phyloP scores from a whole-genome alignment of 192 early-diverging fungal species.

The Diversispora epigaea region DNA sequence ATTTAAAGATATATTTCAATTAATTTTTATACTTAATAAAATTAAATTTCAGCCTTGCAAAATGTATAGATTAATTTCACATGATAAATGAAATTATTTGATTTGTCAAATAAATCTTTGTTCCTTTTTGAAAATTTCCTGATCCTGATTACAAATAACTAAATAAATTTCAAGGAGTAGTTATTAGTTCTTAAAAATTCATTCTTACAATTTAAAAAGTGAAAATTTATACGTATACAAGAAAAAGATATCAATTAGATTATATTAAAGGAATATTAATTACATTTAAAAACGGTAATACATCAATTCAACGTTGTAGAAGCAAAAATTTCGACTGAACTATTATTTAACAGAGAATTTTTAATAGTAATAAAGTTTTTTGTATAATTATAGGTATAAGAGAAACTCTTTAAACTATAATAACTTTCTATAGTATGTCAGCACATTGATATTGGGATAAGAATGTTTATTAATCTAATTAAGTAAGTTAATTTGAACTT shows the following conservation, averaged over 20 bases:
- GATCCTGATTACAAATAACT: too few species aligned
- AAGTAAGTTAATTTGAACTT: not conserved
- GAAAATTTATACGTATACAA: not conserved
- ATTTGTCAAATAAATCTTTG: too few species aligned
- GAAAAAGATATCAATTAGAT: not conserved
- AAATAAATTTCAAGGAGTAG: not conserved
- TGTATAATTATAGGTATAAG: not conserved
- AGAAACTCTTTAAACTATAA: not conserved
- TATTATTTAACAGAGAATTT: not conserved
- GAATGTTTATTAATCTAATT: not conserved
- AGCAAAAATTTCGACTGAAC: not conserved
- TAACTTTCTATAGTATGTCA: not conserved
- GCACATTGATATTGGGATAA: not conserved
- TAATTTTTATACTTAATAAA: too few species aligned
- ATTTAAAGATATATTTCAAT: too few species aligned
- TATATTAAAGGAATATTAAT: not conserved
- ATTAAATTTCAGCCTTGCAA: too few species aligned
- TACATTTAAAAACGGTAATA: not conserved
- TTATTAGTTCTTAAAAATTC: not conserved
- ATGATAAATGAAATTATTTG: too few species aligned
- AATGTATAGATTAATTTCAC: too few species aligned
- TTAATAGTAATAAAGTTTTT: not conserved
- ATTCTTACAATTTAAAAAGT: constrained; percentile 1
- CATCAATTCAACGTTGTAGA: not conserved
- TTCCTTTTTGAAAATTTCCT: not conserved